These are phyloP conservation scores for Trichoderma asperelloides DNA, from an alignment of 495 filamentous ascomycete genomes.

Conservation along the genomic window DNA sequence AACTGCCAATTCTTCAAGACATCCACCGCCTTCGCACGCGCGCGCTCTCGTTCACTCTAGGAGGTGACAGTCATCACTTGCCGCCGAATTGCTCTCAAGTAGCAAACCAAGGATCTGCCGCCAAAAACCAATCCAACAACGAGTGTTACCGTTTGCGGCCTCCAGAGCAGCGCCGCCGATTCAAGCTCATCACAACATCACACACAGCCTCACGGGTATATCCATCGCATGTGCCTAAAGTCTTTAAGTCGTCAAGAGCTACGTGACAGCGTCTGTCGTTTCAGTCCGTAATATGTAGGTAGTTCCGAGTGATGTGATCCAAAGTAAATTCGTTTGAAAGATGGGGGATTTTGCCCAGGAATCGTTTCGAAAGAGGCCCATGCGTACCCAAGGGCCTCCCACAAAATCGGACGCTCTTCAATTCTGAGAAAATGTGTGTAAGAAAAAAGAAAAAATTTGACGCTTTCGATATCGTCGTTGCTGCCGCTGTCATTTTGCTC, in stretches of 20 bases:
- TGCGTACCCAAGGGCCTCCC: constrained; percentile 1
- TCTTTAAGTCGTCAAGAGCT: constrained; percentile 10
- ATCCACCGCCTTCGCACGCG: constrained; percentile 7
- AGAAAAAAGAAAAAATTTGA: not conserved
- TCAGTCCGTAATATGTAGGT: constrained; percentile 1
- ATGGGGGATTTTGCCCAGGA: constrained; percentile 3
- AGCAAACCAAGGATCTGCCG: not conserved
- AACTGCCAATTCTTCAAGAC: constrained; percentile 5
- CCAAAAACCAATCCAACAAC: not conserved
- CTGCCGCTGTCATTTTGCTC: not conserved
- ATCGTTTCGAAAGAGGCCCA: not conserved
- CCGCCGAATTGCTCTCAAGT: not conserved
- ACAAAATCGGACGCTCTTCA: constrained; percentile 7
- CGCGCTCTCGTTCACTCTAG: not conserved
- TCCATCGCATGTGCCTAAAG: constrained; percentile 10
- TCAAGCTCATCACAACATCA: constrained; percentile 9
- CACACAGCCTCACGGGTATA: constrained; percentile 11
- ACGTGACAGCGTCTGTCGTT: constrained; percentile 5
- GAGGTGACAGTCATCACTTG: not conserved
- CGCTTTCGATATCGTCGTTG: not conserved
- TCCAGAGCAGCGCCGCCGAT: constrained; percentile 2
- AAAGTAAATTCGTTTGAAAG: constrained; percentile 5
- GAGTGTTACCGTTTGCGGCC: not conserved
- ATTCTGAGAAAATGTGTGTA: not conserved
- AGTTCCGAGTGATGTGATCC: constrained; percentile 8